Percentiles rank a stretch among this genome's conserved stretches.
Conservation (phyloP, 1,139 yeast species). For the Yamadazyma buinensis region DNA sequence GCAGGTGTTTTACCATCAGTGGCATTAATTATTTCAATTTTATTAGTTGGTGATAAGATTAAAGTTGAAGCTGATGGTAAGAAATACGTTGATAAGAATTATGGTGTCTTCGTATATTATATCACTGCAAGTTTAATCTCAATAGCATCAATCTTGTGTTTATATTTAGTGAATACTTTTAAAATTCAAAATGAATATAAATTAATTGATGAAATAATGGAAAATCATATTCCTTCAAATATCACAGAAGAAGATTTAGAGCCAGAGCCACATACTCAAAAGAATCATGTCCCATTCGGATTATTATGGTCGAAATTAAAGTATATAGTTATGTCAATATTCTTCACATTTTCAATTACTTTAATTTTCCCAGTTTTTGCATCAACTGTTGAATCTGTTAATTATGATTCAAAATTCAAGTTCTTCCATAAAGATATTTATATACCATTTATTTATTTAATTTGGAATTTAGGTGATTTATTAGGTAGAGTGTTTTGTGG, state of each 20-base stretch:
- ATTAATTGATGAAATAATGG: constrained; percentile 15
- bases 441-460: constrained; percentile 72
- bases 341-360: constrained; percentile 72
- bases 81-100: constrained; percentile 35
- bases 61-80: constrained; percentile 11
- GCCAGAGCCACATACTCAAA: constrained; percentile 8
- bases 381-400: constrained; percentile 56
- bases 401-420: constrained; percentile 23
- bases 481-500: constrained; percentile 73
- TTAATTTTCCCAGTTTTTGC: constrained; percentile 90
- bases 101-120: constrained; percentile 61
- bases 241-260: not conserved
- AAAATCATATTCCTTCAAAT: not conserved
- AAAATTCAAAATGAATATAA: constrained; percentile 20
- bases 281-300: constrained; percentile 40
- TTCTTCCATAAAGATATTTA: constrained; percentile 49
- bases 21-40: constrained; percentile 60
- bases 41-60: constrained; percentile 36
- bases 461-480: constrained; percentile 89
- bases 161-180: constrained; percentile 27
- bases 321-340: constrained; percentile 64
- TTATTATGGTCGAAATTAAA: constrained; percentile 57
- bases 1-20: constrained; percentile 89
- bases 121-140: constrained; percentile 67
- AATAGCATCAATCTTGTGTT: constrained; percentile 40